phyloP scores from a whole-genome alignment of 441 rosid species.

The Eruca vesicaria region DNA sequence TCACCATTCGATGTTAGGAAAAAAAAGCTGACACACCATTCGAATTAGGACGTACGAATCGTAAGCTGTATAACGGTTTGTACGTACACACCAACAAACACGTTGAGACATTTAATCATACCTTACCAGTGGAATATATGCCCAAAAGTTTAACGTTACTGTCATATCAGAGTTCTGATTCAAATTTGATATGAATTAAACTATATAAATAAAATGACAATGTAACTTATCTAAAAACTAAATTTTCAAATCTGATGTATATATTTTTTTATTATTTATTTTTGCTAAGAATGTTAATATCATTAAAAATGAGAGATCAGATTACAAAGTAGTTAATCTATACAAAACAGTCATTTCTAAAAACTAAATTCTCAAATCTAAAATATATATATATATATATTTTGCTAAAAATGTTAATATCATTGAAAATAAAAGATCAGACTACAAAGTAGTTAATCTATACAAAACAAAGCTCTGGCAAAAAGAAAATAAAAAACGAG shows the following conservation, averaged over 20 bases:
- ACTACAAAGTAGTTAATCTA: too few species aligned
- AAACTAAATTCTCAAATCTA: too few species aligned
- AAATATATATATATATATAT: too few species aligned
- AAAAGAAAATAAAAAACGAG: too few species aligned
- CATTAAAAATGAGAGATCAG: too few species aligned
- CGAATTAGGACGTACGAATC: background rate
- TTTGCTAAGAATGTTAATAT: too few species aligned
- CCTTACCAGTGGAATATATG: background rate
- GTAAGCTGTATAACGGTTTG: background rate
- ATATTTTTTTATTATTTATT: too few species aligned
- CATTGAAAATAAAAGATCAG: too few species aligned
- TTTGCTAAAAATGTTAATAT: too few species aligned
- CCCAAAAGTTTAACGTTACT: background rate
- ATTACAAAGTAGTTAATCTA: too few species aligned
- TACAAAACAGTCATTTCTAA: too few species aligned
- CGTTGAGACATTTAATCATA: background rate
- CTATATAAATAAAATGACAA: background rate
- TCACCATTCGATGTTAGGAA: background rate
- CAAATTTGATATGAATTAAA: background rate
- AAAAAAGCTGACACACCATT: background rate
- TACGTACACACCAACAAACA: background rate
- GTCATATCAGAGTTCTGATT: background rate
- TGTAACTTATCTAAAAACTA: background rate
- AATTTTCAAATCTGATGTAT: background rate
- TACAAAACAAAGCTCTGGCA: too few species aligned